phyloP scores from a whole-genome alignment of 1,284 basidiomycete genomes.

The Puccinia sorghi region DNA sequence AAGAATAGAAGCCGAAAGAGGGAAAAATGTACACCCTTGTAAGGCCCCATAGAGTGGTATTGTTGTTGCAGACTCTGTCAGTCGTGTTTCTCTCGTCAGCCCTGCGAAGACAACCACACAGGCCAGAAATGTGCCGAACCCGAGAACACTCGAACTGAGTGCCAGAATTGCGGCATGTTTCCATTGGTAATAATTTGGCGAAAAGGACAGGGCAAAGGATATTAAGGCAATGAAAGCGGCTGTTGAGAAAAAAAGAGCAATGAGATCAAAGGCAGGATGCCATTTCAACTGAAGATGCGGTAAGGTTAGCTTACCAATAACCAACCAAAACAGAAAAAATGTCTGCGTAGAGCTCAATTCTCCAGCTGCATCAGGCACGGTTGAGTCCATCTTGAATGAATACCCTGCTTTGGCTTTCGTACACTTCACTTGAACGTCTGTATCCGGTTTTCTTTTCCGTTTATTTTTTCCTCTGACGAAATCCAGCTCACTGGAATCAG shows the following conservation, averaged over 20 bases:
- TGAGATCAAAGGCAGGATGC: background rate
- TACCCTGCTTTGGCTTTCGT: slow-evolving; percentile 39
- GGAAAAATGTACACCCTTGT: slow-evolving; percentile 27
- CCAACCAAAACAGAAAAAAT: slow-evolving; percentile 39
- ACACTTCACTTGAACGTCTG: slow-evolving; percentile 5
- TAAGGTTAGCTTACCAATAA: slow-evolving; percentile 20
- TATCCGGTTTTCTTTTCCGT: background rate
- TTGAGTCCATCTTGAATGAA: slow-evolving; percentile 36
- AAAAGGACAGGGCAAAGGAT: slow-evolving; percentile 35
- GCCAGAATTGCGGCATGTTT: slow-evolving; percentile 39
- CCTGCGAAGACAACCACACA: slow-evolving; percentile 32
- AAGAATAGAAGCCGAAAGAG: slow-evolving; percentile 28
- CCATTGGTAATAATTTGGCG: slow-evolving; percentile 41
- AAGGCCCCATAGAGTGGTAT: slow-evolving; percentile 36
- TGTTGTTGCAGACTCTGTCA: slow-evolving; percentile 35
- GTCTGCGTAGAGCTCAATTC: slow-evolving; percentile 37
- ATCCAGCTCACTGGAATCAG: background rate
- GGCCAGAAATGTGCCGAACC: slow-evolving; percentile 37
- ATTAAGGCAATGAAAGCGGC: slow-evolving; percentile 27
- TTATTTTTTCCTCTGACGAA: background rate
- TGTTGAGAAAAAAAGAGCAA: background rate
- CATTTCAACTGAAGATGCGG: background rate
- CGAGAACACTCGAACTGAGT: slow-evolving; percentile 24
- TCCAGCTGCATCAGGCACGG: slow-evolving; percentile 35
- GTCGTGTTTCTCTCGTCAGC: slow-evolving; percentile 25